Evolutionary conservation across 495 filamentous ascomycete genomes (phyloP), one percentile per base, ranked within the genome.

Genomic region (Neurospora africana): DNA sequence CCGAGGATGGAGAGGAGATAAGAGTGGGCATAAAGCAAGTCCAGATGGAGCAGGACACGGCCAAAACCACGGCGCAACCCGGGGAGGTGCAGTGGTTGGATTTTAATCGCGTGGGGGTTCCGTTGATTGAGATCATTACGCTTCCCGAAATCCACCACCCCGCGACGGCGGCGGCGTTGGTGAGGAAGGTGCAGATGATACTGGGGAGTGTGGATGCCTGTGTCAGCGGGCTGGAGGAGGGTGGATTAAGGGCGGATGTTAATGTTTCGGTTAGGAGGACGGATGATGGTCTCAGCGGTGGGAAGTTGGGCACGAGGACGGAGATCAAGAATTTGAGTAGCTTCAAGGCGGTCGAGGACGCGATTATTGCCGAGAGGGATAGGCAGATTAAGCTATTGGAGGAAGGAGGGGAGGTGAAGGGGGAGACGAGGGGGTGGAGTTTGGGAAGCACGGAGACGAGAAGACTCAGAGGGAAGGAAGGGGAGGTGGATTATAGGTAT

Each of bases 291-390:
- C 36, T 7, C 36, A 36, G 36, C n/a, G n/a, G n/a, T 36, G 36
- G 36, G 7, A 36, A 36, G 36, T 36, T 36, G 36, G 36, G 71
- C 4, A 72, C 78, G 33, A 86, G 94, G 68, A 97, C 94, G 1
- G 95, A 99, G 82, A 98, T 99, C 84, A 99, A 99, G 81, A 99
- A 99, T 75, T 79, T 99, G 68, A 93, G 91, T 78, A 96, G 91
- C 72, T 93, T 98, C 84, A 97, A 96, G 78, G 92, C 94, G 2
- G 91, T 98, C 21, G 93, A 97, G 80, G 94, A 97, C 73, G 95
- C 95, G 11, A 92, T 99, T 73, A 89, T 92, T 61, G 92, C 93
- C 3, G 95, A 99, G 82, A 89, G 93, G 67, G 90, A 93, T 72
- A 87, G 95, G 5, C 95, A 99, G 82, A 97, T 98, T 70, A 80